Percentiles rank a stretch among this genome's conserved stretches.
These are phyloP conservation scores for Dryas integrifolia DNA, from an alignment of 331 rosid genomes.

Conservation along the genomic window DNA sequence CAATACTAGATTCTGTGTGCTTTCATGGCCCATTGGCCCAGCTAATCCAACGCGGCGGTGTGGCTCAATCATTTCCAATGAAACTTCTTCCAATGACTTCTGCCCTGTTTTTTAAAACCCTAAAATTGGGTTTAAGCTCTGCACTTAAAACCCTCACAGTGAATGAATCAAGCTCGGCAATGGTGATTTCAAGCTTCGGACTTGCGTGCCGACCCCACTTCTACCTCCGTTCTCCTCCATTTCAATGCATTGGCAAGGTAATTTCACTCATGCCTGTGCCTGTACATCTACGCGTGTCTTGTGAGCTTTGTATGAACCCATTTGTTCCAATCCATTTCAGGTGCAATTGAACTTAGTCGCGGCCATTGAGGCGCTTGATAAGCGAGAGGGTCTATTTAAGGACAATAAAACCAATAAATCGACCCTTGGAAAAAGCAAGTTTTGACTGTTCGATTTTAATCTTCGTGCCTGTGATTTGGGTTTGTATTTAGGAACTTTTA, in stretches of 20 bases:
- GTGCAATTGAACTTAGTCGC: conserved; percentile 46
- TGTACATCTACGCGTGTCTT: not conserved
- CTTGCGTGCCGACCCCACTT: conserved; percentile 42
- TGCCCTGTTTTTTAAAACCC: conserved; percentile 29
- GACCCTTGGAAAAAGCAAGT: conserved; percentile 20
- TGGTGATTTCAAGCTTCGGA: conserved; percentile 54
- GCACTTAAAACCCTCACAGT: conserved; percentile 16
- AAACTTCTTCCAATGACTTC: not conserved
- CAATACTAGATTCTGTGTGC: not conserved
- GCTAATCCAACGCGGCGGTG: conserved; percentile 7
- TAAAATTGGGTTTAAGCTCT: conserved; percentile 30
- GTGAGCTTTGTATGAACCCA: not conserved
- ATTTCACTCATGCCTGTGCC: not conserved
- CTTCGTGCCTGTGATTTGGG: not conserved
- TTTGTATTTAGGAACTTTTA: not conserved
- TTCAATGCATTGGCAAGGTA: conserved; percentile 59
- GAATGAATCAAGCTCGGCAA: conserved; percentile 26
- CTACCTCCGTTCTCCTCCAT: conserved; percentile 44
- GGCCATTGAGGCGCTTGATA: conserved; percentile 42
- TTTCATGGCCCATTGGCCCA: not conserved
- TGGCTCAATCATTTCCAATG: not conserved
- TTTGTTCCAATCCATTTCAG: conserved; percentile 22
- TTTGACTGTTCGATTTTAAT: not conserved
- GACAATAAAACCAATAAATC: conserved; percentile 13
- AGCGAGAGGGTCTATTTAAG: conserved; percentile 19